These are phyloP conservation scores for Ichthyophthirius multifiliis DNA, from an alignment of 169 alveolate species.

Conservation along the genomic window DNA sequence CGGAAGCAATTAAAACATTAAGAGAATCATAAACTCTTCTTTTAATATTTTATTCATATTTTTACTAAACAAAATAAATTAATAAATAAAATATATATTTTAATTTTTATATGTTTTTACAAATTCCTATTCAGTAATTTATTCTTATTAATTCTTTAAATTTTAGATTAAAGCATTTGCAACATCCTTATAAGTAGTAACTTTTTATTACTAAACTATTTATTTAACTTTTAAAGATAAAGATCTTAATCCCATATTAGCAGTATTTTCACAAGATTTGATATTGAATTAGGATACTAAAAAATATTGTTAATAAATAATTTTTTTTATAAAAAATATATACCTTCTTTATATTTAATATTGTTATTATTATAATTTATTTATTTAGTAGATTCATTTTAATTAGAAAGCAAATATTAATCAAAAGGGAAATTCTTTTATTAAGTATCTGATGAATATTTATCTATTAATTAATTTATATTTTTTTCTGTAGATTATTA, in stretches of 20 bases:
- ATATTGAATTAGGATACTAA: too few species aligned
- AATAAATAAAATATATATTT: background rate
- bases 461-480: too few species aligned
- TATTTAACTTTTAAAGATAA: slow-evolving; percentile 47
- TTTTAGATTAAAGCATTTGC: slow-evolving; percentile 42
- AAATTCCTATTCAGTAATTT: slow-evolving; percentile 9
- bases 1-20: slow-evolving; percentile 80
- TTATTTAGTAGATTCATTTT: too few species aligned
- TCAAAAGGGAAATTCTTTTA: too few species aligned
- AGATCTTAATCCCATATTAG: slow-evolving; percentile 33
- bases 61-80: background rate
- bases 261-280: background rate
- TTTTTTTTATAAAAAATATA: too few species aligned
- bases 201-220: slow-evolving; percentile 27
- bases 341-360: too few species aligned
- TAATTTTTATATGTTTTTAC: slow-evolving; percentile 2
- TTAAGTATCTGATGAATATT: too few species aligned
- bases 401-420: too few species aligned
- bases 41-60: slow-evolving; percentile 81
- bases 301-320: too few species aligned
- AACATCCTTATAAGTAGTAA: slow-evolving; percentile 53
- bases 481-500: too few species aligned
- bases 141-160: background rate
- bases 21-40: slow-evolving; percentile 87
- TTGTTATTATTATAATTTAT: too few species aligned